Evolutionary conservation across 2,329 filamentous ascomycete genomes (phyloP), one percentile per base, ranked within the genome.

Genomic region (Pseudogymnoascus sp.): DNA sequence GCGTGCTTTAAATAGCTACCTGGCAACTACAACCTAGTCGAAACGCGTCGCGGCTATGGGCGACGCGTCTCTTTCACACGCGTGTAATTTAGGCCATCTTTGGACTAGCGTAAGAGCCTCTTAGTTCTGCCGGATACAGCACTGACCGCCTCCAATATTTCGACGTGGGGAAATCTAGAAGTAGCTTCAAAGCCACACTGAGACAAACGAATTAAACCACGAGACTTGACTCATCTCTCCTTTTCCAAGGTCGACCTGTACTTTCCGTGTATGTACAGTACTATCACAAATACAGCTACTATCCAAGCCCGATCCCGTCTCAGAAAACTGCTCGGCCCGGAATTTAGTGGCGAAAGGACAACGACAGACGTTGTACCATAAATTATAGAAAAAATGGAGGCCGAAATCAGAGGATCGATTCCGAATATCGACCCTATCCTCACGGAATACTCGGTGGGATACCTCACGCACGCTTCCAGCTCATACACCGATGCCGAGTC

Each of bases 371-470:
- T 33, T 33, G 60, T 61, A 49, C 23, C 39, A 29, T 35, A 39
- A 39, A 63, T 63, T 49, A n/a, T 33, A 60, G 65, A 76, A 65
- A 66, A 60, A 31, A 96, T 96, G 92, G 92, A 96, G 76, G 82
- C 89, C 71, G 90, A 96, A 78, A 91, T 96, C 73, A 89, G 88
- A 78, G 81, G 88, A 65, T 85, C 91, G 69, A 84, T 96, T 69
- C 92, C 92, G 65, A 88, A 89, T 72, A 90, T 97, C 69, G 92
- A 97, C 77, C 90, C 89, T 64, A 83, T 96, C 66, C 81, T 97
- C 68, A 92, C 91, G 59, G 90, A 96, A 77, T 97, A 96, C 77
- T 94, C 92, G 45, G 90, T 91, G 67, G 94, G 94, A 63, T 99
- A 97, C 74, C 82, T 99, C 69, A 92, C 87, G 71, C 93, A 99